A percentile compares a stretch with the other conserved stretches of the same genome.
phyloP scores from a whole-genome alignment of 768 basidiomycete species.

The Psilocybe azurescens region DNA sequence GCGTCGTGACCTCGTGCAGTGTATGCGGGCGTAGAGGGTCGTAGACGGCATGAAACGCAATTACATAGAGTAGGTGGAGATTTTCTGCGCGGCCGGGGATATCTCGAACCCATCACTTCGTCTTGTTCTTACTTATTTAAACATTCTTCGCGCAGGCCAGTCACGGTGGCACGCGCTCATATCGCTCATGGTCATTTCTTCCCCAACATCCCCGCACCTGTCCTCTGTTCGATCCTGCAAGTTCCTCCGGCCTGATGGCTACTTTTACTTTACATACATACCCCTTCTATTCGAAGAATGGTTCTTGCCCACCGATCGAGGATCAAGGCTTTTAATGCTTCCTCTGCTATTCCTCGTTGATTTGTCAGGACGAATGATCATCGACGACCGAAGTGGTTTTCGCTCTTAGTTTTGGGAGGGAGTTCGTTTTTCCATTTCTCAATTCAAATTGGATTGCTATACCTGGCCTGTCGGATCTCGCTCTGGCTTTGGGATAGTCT shows the following conservation, averaged over 20 bases:
- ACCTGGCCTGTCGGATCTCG: too few species aligned
- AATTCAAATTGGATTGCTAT: too few species aligned
- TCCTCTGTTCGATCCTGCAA: too few species aligned
- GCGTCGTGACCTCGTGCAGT: background rate
- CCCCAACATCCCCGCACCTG: background rate
- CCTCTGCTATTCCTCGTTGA: background rate
- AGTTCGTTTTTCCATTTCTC: too few species aligned
- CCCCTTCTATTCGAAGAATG: background rate
- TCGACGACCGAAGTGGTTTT: slow-evolving; percentile 7
- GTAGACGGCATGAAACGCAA: background rate
- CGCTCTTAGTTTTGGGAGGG: too few species aligned
- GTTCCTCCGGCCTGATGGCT: too few species aligned
- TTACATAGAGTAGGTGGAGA: too few species aligned
- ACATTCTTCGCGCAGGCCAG: background rate
- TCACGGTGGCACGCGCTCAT: background rate
- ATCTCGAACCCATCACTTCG: background rate
- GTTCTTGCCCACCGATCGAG: background rate
- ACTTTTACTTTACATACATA: too few species aligned
- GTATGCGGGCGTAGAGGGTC: background rate
- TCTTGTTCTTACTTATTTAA: too few species aligned
- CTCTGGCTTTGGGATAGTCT: too few species aligned
- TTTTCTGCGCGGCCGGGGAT: background rate
- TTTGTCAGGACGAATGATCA: background rate
- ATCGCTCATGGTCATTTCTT: background rate
- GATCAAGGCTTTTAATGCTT: background rate